Percentiles rank a stretch among this genome's conserved stretches.
These are phyloP conservation scores for Elsinoe fawcettii DNA, from an alignment of 2,329 filamentous ascomycete genomes.

Conservation along the genomic window DNA sequence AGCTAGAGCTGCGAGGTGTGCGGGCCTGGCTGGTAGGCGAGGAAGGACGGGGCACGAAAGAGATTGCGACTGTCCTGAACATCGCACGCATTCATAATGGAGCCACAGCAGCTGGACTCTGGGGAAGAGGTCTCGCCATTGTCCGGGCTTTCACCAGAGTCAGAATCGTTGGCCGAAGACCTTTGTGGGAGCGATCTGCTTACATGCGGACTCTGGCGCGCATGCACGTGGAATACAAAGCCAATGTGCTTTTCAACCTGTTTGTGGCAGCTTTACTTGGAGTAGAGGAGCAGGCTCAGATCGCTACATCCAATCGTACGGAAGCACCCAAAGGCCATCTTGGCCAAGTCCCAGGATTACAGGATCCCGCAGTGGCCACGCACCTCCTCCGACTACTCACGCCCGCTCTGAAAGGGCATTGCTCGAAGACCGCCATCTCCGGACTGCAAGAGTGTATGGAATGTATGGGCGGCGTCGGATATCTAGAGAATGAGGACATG, in stretches of 20 bases:
- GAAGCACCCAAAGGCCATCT: background rate
- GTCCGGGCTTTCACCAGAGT: constrained; percentile 52
- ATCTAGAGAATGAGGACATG: constrained; percentile 54
- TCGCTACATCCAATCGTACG: constrained; percentile 22
- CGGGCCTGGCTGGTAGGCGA: constrained; percentile 59
- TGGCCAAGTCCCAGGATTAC: background rate
- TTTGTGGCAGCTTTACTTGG: constrained; percentile 45
- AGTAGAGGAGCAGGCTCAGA: constrained; percentile 28
- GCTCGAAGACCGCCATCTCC: constrained; percentile 44
- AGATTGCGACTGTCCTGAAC: constrained; percentile 61
- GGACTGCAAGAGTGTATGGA: constrained; percentile 55
- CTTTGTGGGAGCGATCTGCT: constrained; percentile 46
- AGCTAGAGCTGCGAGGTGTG: constrained; percentile 55
- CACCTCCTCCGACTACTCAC: constrained; percentile 51
- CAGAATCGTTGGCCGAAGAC: constrained; percentile 44
- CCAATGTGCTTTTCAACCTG: constrained; percentile 49
- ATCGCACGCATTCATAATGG: constrained; percentile 56
- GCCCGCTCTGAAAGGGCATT: constrained; percentile 55
- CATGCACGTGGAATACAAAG: constrained; percentile 49
- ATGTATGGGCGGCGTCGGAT: constrained; percentile 58
- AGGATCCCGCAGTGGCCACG: background rate
- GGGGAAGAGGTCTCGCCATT: constrained; percentile 50
- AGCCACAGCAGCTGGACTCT: constrained; percentile 45
- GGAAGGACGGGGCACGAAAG: constrained; percentile 58
- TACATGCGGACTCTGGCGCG: constrained; percentile 54